Percentiles rank a stretch among this genome's conserved stretches.
Conservation (phyloP, 768 basidiomycete genomes). For the Cyathus striatus region DNA sequence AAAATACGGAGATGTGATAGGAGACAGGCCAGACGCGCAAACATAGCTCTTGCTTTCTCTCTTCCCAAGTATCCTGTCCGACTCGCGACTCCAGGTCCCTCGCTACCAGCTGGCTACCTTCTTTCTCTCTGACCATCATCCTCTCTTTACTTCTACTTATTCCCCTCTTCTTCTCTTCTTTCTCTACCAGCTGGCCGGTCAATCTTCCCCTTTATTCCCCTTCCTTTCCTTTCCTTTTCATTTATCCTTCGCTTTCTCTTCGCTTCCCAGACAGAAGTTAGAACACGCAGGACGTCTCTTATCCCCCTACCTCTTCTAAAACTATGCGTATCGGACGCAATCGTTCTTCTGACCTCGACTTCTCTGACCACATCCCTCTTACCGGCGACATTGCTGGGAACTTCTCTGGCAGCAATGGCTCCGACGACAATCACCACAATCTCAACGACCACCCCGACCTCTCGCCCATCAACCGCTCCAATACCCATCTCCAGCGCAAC, state of each 20-base stretch:
- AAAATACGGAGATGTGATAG: not conserved
- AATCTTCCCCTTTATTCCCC: conserved; percentile 1
- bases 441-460: conserved; percentile 53
- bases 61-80: too few relatives aligned
- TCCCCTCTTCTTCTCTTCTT: conserved; percentile 4
- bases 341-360: conserved; percentile 63
- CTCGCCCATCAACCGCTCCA: too few relatives aligned
- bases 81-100: too few relatives aligned
- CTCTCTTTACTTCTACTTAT: not conserved
- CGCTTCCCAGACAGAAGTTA: too few relatives aligned
- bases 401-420: conserved; percentile 51
- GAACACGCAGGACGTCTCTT: conserved; percentile 36
- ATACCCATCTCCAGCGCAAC: conserved; percentile 67
- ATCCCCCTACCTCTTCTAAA: conserved; percentile 3
- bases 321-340: conserved; percentile 20
- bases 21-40: too few relatives aligned
- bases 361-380: too few relatives aligned
- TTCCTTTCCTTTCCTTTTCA: not conserved
- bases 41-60: too few relatives aligned
- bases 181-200: conserved; percentile 13
- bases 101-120: not conserved
- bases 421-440: conserved; percentile 27
- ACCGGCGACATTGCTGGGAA: too few relatives aligned
- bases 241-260: conserved; percentile 17
- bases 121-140: not conserved